A percentile compares a stretch with the other conserved stretches of the same genome.
phyloP scores from a whole-genome alignment of 2,329 filamentous ascomycete genomes.

The Hypoxylon sp. region DNA sequence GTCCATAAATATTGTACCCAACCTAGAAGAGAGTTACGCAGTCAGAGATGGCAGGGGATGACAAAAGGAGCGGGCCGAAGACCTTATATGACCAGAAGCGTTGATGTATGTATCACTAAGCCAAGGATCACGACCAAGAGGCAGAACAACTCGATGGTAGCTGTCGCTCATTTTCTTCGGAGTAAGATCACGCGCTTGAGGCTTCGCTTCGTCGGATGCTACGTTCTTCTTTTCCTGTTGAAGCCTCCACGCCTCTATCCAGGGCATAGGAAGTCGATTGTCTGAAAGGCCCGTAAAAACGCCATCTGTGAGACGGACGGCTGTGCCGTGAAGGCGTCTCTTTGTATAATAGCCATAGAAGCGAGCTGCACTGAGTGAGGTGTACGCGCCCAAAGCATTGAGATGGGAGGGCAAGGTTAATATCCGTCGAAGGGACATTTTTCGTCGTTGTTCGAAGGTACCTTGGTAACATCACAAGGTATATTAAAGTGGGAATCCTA shows the following conservation, averaged over 20 bases:
- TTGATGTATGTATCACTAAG: slow-evolving; percentile 83
- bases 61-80: slow-evolving; percentile 45
- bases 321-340: slow-evolving; percentile 44
- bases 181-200: slow-evolving; percentile 65
- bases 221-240: slow-evolving; percentile 59
- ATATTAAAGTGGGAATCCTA: neutral
- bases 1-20: slow-evolving; percentile 83
- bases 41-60: slow-evolving; percentile 11
- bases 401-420: slow-evolving; percentile 25
- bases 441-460: no score
- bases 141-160: slow-evolving; percentile 75
- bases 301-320: slow-evolving; percentile 50
- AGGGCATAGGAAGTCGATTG: slow-evolving; percentile 63
- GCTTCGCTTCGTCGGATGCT: slow-evolving; percentile 41
- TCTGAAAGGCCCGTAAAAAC: slow-evolving; percentile 55
- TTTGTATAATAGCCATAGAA: neutral
- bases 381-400: slow-evolving; percentile 1
- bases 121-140: slow-evolving; percentile 79
- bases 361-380: neutral
- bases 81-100: slow-evolving; percentile 78
- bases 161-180: slow-evolving; percentile 79
- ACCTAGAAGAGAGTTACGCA: slow-evolving; percentile 52
- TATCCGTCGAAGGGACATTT: slow-evolving; percentile 33
- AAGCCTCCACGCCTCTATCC: slow-evolving; percentile 74
- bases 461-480: no score